Conservation (phyloP, 163 green algal species). For the Scenedesmus sp. region DNA sequence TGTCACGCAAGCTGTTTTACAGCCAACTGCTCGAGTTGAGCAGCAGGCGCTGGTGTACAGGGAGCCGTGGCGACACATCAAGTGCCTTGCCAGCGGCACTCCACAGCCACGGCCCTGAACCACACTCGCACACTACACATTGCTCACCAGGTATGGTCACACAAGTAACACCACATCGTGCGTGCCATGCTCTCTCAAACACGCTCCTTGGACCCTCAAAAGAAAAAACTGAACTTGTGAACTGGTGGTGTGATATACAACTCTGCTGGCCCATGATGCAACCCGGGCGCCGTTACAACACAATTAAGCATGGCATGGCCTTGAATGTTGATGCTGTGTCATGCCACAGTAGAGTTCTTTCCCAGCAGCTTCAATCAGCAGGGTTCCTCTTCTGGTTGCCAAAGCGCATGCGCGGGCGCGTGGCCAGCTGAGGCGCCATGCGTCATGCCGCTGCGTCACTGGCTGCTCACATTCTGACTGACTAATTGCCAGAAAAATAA, state of each 20-base stretch:
- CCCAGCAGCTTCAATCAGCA: too few relatives aligned
- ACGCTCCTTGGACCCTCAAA: background rate
- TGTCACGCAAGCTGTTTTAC: background rate
- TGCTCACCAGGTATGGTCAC: too few relatives aligned
- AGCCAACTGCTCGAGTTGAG: background rate
- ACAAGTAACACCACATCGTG: too few relatives aligned
- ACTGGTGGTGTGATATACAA: background rate
- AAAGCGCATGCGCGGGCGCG: background rate
- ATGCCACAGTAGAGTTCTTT: too few relatives aligned
- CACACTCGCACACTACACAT: too few relatives aligned
- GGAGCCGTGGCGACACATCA: background rate
- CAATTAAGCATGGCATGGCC: background rate
- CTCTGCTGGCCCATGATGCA: background rate
- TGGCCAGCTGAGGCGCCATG: too few relatives aligned
- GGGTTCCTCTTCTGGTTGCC: background rate
- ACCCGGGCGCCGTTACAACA: background rate
- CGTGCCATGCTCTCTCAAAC: background rate
- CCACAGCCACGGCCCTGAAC: background rate
- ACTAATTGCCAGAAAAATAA: background rate
- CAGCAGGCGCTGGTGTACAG: background rate
- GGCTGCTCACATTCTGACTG: background rate
- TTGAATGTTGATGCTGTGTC: background rate
- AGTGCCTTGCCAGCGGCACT: background rate
- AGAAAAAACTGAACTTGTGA: background rate
- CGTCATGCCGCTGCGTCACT: background rate